These are phyloP conservation scores for Globisporangium parvum DNA, from an alignment of 352 stramenopile genomes.

Conservation along the genomic window DNA sequence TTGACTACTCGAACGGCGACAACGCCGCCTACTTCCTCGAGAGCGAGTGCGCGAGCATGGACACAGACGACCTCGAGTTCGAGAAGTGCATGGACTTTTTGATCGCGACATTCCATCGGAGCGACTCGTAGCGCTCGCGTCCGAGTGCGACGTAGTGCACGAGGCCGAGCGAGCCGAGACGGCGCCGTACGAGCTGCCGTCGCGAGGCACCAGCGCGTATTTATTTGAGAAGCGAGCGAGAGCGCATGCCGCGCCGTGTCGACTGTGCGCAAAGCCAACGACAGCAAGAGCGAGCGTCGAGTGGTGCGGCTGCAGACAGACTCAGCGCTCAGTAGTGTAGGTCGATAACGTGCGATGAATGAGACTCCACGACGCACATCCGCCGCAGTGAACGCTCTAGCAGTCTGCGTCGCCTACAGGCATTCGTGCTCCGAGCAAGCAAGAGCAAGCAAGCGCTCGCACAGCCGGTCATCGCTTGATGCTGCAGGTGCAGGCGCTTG, in stretches of 20 bases:
- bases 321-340: no score
- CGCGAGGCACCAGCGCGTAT: constrained; percentile 6
- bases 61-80: constrained; percentile 62
- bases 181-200: neutral
- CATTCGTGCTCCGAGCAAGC: neutral
- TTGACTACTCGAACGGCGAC: constrained; percentile 42
- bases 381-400: no score
- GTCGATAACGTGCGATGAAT: no score
- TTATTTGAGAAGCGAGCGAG: constrained; percentile 9
- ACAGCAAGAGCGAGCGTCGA: no score
- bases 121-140: constrained; percentile 21
- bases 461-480: neutral
- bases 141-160: neutral
- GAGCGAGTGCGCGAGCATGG: constrained; percentile 22
- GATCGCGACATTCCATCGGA: constrained; percentile 64
- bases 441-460: neutral
- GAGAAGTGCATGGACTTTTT: constrained; percentile 81
- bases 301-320: no score
- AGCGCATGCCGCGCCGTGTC: constrained; percentile 1
- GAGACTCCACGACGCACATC: no score
- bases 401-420: no score
- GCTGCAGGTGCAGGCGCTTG: no score
- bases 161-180: no score
- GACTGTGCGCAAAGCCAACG: no score
- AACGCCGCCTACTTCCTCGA: constrained; percentile 45